phyloP scores from a whole-genome alignment of 345 rosid genomes.

The Citrus australasica region DNA sequence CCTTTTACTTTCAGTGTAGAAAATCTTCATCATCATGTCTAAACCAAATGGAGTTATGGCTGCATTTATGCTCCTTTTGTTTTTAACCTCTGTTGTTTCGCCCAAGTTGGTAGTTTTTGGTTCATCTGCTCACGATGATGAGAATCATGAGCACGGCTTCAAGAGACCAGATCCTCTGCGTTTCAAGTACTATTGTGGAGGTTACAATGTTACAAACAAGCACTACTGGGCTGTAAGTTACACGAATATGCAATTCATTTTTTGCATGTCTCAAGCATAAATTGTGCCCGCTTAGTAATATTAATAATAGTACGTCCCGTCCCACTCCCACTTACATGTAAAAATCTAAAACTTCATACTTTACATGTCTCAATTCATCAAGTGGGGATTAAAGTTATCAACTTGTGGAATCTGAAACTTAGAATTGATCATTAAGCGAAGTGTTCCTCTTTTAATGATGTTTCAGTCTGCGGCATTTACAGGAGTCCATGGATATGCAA shows the following conservation, averaged over 20 bases:
- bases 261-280: too few relatives aligned
- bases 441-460: slow-evolving; percentile 8
- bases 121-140: slow-evolving; percentile 16
- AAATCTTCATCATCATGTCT: slow-evolving; percentile 10
- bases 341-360: too few relatives aligned
- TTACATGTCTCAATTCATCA: too few relatives aligned
- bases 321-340: too few relatives aligned
- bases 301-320: too few relatives aligned
- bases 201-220: slow-evolving; percentile 45
- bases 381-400: too few relatives aligned
- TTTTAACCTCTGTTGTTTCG: slow-evolving; percentile 29
- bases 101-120: slow-evolving; percentile 17
- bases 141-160: slow-evolving; percentile 18
- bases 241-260: too few relatives aligned
- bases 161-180: slow-evolving; percentile 58
- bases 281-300: too few relatives aligned
- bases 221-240: slow-evolving; percentile 78
- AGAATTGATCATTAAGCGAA: too few relatives aligned
- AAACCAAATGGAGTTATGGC: slow-evolving; percentile 20
- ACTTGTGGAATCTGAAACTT: too few relatives aligned
- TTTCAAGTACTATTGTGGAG: slow-evolving; percentile 48
- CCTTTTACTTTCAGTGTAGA: not conserved
- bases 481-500: slow-evolving; percentile 57
- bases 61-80: slow-evolving; percentile 30
- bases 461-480: slow-evolving; percentile 79